Percentiles rank a stretch among this genome's conserved stretches.
phyloP scores from a whole-genome alignment of 805 yeast species.

The Vanderwaltozyma yarrowii region DNA sequence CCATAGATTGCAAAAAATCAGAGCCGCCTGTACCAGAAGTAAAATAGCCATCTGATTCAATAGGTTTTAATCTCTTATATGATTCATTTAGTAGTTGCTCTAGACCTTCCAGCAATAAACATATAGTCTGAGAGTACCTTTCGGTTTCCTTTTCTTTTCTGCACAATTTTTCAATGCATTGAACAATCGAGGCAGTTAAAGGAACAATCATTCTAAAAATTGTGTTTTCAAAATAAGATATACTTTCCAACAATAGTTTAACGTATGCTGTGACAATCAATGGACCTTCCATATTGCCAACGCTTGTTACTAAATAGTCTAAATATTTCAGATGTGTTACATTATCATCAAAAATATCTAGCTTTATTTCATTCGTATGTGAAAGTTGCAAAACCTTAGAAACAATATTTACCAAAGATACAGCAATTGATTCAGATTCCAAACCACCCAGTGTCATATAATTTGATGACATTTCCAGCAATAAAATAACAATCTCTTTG shows the following conservation, averaged over 20 bases:
- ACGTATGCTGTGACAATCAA: slow-evolving; percentile 28
- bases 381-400: slow-evolving; percentile 25
- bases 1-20: slow-evolving; percentile 27
- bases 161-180: slow-evolving; percentile 17
- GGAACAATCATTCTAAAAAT: slow-evolving; percentile 48
- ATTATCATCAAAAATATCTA: slow-evolving; percentile 27
- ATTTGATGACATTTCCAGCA: slow-evolving; percentile 31
- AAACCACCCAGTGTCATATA: slow-evolving; percentile 17
- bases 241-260: slow-evolving; percentile 40
- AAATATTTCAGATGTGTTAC: slow-evolving; percentile 28
- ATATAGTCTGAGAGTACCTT: slow-evolving; percentile 37
- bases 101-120: slow-evolving; percentile 43
- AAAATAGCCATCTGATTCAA: slow-evolving; percentile 19
- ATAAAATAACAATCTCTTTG: slow-evolving; percentile 31
- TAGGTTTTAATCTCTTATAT: slow-evolving; percentile 41
- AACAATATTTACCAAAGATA: slow-evolving; percentile 24
- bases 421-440: slow-evolving; percentile 26
- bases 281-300: slow-evolving; percentile 35
- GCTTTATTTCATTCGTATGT: slow-evolving; percentile 20
- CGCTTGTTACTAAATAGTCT: slow-evolving; percentile 41
- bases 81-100: slow-evolving; percentile 53
- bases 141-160: slow-evolving; percentile 22
- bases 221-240: slow-evolving; percentile 39
- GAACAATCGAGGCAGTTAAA: slow-evolving; percentile 37
- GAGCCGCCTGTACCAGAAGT: slow-evolving; percentile 8